phyloP scores from a whole-genome alignment of 768 basidiomycete genomes.

The Lactarius psammicola region DNA sequence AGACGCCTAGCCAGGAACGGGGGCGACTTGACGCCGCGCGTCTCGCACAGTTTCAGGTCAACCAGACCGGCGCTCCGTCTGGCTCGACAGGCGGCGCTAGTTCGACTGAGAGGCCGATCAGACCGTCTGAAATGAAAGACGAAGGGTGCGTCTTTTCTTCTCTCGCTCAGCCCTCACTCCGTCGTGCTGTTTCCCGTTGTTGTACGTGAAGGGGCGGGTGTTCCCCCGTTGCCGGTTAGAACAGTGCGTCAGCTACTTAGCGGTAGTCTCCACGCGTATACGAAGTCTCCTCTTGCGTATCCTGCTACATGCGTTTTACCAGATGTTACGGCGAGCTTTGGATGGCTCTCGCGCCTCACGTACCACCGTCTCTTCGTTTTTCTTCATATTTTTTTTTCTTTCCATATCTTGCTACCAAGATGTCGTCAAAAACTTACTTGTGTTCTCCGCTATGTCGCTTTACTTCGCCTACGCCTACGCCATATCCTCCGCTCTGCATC shows the following conservation, averaged over 20 bases:
- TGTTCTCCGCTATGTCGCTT: conserved; percentile 27
- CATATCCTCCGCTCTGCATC: conserved; percentile 26
- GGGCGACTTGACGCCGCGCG: conserved; percentile 36
- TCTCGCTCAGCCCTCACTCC: conserved; percentile 2
- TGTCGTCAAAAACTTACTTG: conserved; percentile 25
- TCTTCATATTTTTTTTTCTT: conserved; percentile 13
- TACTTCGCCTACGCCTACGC: conserved; percentile 25
- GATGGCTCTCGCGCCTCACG: conserved; percentile 14
- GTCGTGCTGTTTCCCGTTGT: background rate
- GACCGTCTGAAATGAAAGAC: conserved; percentile 93
- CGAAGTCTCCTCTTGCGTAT: background rate
- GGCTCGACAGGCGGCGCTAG: background rate
- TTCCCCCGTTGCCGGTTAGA: background rate
- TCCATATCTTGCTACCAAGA: conserved; percentile 27
- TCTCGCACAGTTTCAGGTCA: conserved; percentile 11
- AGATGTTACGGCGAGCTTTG: conserved; percentile 27
- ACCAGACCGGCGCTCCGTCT: conserved; percentile 13
- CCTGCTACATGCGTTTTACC: conserved; percentile 25
- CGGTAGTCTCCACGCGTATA: conserved; percentile 21
- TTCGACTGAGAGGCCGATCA: conserved; percentile 49
- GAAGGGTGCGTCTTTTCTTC: conserved; percentile 82
- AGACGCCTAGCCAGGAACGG: conserved; percentile 63
- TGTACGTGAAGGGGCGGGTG: background rate
- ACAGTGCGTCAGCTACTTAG: conserved; percentile 23
- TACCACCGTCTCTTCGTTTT: conserved; percentile 1